phyloP scores from a whole-genome alignment of 208 protist genomes.

The Tritrichomonas foetus region DNA sequence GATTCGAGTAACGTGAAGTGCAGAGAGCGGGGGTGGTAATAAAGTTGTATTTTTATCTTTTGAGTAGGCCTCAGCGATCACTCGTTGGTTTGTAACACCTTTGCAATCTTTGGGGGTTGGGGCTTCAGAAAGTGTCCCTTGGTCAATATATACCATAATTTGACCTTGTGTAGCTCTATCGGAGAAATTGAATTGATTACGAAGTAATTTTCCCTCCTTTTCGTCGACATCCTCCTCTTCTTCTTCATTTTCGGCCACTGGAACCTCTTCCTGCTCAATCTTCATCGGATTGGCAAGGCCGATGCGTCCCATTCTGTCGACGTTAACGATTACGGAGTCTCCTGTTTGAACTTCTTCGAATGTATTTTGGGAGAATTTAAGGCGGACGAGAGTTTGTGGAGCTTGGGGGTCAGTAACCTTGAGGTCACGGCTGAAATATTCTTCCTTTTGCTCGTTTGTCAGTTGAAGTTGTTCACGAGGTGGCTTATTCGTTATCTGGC shows the following conservation, averaged over 20 bases:
- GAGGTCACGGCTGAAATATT: not conserved
- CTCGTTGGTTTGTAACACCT: not conserved
- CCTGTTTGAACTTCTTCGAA: not conserved
- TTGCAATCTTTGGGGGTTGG: not conserved
- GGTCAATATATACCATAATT: not conserved
- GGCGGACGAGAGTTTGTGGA: not conserved
- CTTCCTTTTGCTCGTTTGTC: not conserved
- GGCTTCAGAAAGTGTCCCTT: not conserved
- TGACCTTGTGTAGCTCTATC: not conserved
- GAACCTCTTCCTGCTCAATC: not conserved
- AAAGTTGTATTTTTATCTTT: not conserved
- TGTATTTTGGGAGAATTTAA: not conserved
- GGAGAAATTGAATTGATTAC: conserved; percentile 34
- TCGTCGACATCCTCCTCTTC: not conserved
- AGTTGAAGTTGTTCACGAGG: not conserved
- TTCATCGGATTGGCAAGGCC: not conserved
- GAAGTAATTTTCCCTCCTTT: not conserved
- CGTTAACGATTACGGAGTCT: not conserved
- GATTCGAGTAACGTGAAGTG: not conserved
- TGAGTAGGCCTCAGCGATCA: not conserved
- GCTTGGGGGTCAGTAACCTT: conserved; percentile 18
- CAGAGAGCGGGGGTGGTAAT: not conserved
- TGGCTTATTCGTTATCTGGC: not conserved
- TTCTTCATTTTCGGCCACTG: not conserved
- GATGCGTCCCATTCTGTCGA: not conserved